Evolutionary conservation across 192 early-diverging fungal species (phyloP), one percentile per base, ranked within the genome.

Genomic region (Backusella mclennaniae): DNA sequence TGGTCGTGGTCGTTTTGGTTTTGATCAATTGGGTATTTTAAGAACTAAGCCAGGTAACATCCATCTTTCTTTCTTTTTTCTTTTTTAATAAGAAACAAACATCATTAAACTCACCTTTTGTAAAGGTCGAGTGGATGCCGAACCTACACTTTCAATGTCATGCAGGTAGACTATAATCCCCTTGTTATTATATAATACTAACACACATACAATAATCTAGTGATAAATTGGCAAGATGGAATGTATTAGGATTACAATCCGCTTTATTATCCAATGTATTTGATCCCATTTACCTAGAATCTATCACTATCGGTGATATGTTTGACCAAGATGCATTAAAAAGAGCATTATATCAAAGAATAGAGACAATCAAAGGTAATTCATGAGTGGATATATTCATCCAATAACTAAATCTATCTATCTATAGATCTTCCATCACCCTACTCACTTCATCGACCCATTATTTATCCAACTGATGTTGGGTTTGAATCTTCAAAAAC

Each of bases 211-310:
- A 9, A 1, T 6, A 23, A 68, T 35, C 84, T 78, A 95, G 93
- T 78, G 97, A 98, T 85, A 98, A 98, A 80, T 88, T 98, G 15
- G 93, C 95, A 0, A 89, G 88, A 36, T 98, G 97, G 97, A 93
- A 88, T 70, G 86, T 92, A 21, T 77, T 97, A 31, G 96, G 96
- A 2, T 77, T 97, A 1, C 88, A 90, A 52, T 95, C 94, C 0
- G 86, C 89, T 6, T 75, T 96, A 17, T 77, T 98, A 0, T 79
- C 91, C 0, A 74, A 82, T n/a, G 67, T 93, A 17, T 80, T 91
- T 23, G 56, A 82, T 15, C 95, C 96, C 0, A 79, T 98, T 9
- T 94, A 92, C 74, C 80, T 98, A 3, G 36, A 71, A 1, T 84
- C 88, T 0, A 81, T 98, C 31, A 78, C 86, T 0, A 85, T 96